These are phyloP conservation scores for Colletotrichum sidae DNA, from an alignment of 2,329 filamentous ascomycete species.

Conservation along the genomic window DNA sequence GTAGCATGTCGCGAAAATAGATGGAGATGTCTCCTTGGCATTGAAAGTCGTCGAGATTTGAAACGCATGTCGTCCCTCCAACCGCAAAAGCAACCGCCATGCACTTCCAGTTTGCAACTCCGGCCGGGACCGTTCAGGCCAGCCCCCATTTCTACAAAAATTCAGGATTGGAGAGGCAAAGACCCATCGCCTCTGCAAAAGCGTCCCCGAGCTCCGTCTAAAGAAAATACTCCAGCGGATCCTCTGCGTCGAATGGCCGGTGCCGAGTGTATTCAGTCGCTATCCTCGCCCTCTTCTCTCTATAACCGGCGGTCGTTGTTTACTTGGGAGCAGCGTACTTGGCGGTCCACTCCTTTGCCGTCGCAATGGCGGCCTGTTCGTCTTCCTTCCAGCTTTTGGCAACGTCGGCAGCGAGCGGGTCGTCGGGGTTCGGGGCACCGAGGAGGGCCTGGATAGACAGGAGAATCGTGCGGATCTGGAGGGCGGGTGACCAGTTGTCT, in stretches of 20 bases:
- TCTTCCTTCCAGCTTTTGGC: conserved; percentile 99
- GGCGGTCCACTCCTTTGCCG: conserved; percentile 91
- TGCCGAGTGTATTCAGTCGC: conserved; percentile 6
- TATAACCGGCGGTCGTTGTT: neutral
- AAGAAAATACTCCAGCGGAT: neutral
- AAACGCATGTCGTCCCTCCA: conserved; percentile 28
- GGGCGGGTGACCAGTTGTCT: conserved; percentile 99
- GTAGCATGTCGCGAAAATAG: neutral
- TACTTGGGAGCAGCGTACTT: conserved; percentile 74
- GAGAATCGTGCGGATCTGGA: conserved; percentile 98
- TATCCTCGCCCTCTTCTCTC: conserved; percentile 11
- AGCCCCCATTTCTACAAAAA: conserved; percentile 18
- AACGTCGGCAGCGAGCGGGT: conserved; percentile 97
- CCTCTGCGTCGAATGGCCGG: neutral
- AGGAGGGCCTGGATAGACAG: conserved; percentile 97
- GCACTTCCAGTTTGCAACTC: conserved; percentile 22
- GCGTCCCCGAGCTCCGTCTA: conserved; percentile 15
- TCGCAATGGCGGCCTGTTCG: conserved; percentile 90
- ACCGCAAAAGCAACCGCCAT: conserved; percentile 27
- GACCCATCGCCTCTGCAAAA: conserved; percentile 6
- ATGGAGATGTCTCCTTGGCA: conserved; percentile 4
- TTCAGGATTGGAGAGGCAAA: neutral
- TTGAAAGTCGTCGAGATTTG: conserved; percentile 13
- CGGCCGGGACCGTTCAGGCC: conserved; percentile 7
- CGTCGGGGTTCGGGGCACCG: conserved; percentile 96